Evolutionary conservation across 2,329 filamentous ascomycete species (phyloP), one percentile per base, ranked within the genome.

Genomic region (Epichloe elymi): DNA sequence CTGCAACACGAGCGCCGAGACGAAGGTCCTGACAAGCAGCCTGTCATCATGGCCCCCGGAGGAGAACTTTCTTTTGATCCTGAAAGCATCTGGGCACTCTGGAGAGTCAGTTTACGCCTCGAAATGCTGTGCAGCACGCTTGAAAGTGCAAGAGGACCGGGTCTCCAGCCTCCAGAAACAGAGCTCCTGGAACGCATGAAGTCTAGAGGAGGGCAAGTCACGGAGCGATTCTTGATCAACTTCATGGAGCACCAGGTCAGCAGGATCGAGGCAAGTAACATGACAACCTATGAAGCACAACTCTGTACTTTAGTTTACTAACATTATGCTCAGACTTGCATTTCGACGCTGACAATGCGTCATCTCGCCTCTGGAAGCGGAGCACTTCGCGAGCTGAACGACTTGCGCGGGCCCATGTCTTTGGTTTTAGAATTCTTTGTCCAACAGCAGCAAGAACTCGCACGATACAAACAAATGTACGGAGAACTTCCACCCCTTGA

Each of bases 211-310:
- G 88, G 88, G 11, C 89, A 96, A 64, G 80, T 96, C 50, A 88
- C 90, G 30, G 93, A 97, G 72, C 76, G 80, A 49, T 91, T 95
- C 67, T 72, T 97, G 67, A 70, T 95, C 51, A 89, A 88, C 61
- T 88, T 98, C 61, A 78, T 97, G 66, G 90, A 95, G 65, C 90
- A 97, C 64, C 89, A 96, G 75, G 86, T 98, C 59, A 90, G 86
- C 65, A 82, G 93, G 61, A 94, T 98, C 65, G 93, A 98, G 82
- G 89, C 94, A 74, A 69, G 17, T 38, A 8, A 19, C 5, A 11
- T 10, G 10, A 10, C n/a, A 6, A 26, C 30, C 15, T 15, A 2
- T n/a, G 14, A 41, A 33, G 20, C 15, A 10, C 4, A 15, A 23
- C 12, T 12, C 14, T 40, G 12, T 19, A 30, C 12, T 7, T 35